Conservation (phyloP, 306 rosid species). For the Ormosia semicastrata region DNA sequence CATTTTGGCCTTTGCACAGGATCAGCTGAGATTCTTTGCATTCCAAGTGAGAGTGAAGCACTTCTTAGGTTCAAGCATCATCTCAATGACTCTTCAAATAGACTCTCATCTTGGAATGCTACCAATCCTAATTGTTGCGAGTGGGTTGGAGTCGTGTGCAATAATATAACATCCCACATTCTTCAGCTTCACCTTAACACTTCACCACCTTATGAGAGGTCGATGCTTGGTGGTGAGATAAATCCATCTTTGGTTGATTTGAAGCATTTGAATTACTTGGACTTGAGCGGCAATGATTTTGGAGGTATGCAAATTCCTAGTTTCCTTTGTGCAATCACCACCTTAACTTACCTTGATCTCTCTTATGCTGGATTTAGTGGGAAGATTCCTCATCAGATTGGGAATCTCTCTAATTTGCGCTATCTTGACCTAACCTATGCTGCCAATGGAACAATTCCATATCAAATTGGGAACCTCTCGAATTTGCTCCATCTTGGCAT, state of each 20-base stretch:
- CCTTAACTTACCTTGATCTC: too few species aligned
- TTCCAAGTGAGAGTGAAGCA: slow-evolving; percentile 1
- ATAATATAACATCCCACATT: slow-evolving; percentile 6
- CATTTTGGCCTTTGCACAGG: too few species aligned
- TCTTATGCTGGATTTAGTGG: neutral
- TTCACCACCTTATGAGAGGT: neutral
- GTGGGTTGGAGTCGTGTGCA: slow-evolving; percentile 4
- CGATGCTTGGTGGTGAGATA: neutral
- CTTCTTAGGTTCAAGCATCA: neutral
- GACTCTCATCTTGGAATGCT: too few species aligned
- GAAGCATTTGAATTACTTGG: neutral
- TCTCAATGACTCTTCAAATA: neutral
- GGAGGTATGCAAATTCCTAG: neutral
- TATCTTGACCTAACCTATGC: neutral
- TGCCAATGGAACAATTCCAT: neutral
- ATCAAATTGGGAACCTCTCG: neutral
- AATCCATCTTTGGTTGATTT: neutral
- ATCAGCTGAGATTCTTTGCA: neutral
- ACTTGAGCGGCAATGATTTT: neutral
- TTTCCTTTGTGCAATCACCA: too few species aligned
- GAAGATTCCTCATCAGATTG: neutral
- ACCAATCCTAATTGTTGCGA: too few species aligned
- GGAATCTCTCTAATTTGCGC: too few species aligned
- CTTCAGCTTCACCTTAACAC: neutral
- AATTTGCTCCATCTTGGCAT: neutral